Percentiles rank a stretch among this genome's conserved stretches.
phyloP scores from a whole-genome alignment of 768 basidiomycete species.

The Serendipita sp. region DNA sequence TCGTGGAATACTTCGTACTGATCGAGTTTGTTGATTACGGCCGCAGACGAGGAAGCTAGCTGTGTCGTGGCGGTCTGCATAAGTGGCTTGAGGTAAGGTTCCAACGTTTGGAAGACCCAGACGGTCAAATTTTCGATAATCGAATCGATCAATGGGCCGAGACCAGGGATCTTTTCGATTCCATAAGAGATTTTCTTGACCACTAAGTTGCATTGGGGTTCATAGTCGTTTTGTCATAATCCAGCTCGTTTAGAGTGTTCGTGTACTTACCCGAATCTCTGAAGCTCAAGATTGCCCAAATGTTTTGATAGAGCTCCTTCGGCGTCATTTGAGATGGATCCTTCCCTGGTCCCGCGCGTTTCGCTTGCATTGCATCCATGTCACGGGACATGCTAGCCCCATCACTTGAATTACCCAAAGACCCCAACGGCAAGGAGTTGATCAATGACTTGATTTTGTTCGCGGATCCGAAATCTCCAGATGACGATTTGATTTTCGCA shows the following conservation, averaged over 20 bases:
- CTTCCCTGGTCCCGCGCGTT: slow-evolving; percentile 49
- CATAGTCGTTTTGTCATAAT: too few relatives aligned
- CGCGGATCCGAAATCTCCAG: slow-evolving; percentile 15
- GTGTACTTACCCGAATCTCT: slow-evolving; percentile 48
- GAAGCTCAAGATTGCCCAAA: slow-evolving; percentile 80
- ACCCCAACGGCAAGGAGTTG: neutral
- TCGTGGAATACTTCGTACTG: slow-evolving; percentile 75
- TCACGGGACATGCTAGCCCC: slow-evolving; percentile 35
- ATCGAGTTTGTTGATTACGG: slow-evolving; percentile 66
- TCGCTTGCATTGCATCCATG: slow-evolving; percentile 55
- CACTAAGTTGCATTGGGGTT: neutral
- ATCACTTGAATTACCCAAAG: neutral
- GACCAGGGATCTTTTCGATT: slow-evolving; percentile 69
- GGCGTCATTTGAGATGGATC: slow-evolving; percentile 71
- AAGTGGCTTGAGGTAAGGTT: slow-evolving; percentile 73
- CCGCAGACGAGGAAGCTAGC: slow-evolving; percentile 46
- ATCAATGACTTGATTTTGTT: neutral
- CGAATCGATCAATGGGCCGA: slow-evolving; percentile 47
- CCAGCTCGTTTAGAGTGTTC: neutral
- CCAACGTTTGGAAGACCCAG: slow-evolving; percentile 72
- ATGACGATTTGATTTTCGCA: slow-evolving; percentile 38
- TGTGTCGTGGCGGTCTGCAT: slow-evolving; percentile 51
- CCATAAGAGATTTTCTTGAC: neutral
- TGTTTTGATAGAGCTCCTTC: slow-evolving; percentile 65
- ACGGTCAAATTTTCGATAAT: slow-evolving; percentile 25